phyloP scores from a whole-genome alignment of 1,284 basidiomycete species.

The Earliella scabrosa region DNA sequence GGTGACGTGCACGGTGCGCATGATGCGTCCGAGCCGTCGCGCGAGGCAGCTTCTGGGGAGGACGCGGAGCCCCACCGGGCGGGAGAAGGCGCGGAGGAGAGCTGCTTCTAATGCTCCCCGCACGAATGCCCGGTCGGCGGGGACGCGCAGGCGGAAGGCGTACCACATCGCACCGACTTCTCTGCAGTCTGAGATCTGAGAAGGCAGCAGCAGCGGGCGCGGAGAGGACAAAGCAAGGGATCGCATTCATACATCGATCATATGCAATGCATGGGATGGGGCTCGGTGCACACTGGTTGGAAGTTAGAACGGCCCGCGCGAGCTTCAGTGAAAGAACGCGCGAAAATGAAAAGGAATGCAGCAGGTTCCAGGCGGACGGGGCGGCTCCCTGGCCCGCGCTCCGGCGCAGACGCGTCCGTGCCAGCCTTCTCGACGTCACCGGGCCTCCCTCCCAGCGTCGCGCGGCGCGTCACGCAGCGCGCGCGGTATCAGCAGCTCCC shows the following conservation, averaged over 20 bases:
- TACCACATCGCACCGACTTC: too few species aligned
- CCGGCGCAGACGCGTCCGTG: constrained; percentile 1
- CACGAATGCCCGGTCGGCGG: too few species aligned
- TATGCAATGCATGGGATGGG: too few species aligned
- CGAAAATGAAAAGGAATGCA: constrained; percentile 2
- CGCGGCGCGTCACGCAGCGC: not conserved
- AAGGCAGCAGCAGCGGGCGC: too few species aligned
- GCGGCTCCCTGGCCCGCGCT: constrained; percentile 3
- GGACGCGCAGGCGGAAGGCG: too few species aligned
- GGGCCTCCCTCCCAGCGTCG: not conserved
- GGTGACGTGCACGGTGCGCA: not conserved
- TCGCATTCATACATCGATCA: too few species aligned
- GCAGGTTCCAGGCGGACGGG: too few species aligned
- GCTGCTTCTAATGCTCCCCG: constrained; percentile 6
- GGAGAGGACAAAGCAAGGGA: too few species aligned
- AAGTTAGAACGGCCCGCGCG: too few species aligned
- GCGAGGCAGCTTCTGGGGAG: not conserved
- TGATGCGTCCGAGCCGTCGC: not conserved
- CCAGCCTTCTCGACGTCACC: constrained; percentile 9
- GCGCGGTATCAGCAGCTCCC: not conserved
- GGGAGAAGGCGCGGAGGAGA: constrained; percentile 7
- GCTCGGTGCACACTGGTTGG: too few species aligned
- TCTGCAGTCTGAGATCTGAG: too few species aligned
- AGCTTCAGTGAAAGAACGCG: too few species aligned
- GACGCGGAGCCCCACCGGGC: not conserved